phyloP scores from a whole-genome alignment of 805 yeast species.

The Barnettozyma siamensis region DNA sequence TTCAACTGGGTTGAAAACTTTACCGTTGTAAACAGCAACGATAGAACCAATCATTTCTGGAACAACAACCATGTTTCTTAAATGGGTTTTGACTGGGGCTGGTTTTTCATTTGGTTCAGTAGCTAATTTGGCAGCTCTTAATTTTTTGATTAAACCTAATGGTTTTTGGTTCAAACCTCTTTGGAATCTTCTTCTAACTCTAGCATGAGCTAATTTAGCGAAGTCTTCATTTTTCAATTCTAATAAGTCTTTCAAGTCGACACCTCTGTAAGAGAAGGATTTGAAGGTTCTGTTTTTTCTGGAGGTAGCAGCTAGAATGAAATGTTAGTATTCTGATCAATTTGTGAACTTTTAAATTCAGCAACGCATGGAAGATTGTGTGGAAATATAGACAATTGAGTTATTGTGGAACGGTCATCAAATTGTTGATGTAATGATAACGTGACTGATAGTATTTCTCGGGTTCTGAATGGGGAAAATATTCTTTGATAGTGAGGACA shows the following conservation, averaged over 20 bases:
- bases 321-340: constrained; percentile 14
- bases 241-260: constrained; percentile 89
- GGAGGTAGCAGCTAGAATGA: constrained; percentile 34
- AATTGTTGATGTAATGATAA: too few relatives aligned
- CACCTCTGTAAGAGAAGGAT: constrained; percentile 98
- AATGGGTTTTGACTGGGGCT: constrained; percentile 95
- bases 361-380: background rate
- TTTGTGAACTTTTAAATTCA: too few relatives aligned
- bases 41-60: constrained; percentile 99
- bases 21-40: constrained; percentile 99
- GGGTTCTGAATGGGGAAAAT: too few relatives aligned
- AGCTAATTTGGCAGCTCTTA: constrained; percentile 93
- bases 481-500: too few relatives aligned
- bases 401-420: too few relatives aligned
- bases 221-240: constrained; percentile 95
- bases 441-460: too few relatives aligned
- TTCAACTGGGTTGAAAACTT: constrained; percentile 98
- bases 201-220: constrained; percentile 93
- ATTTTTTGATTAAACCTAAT: constrained; percentile 93
- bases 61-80: constrained; percentile 96
- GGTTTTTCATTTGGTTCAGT: constrained; percentile 95
- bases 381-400: background rate
- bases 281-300: constrained; percentile 89
- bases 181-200: constrained; percentile 99
- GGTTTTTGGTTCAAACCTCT: constrained; percentile 96